Percentiles rank a stretch among this genome's conserved stretches.
These are phyloP conservation scores for Russula dissimulans DNA, from an alignment of 768 basidiomycete genomes.

Conservation along the genomic window DNA sequence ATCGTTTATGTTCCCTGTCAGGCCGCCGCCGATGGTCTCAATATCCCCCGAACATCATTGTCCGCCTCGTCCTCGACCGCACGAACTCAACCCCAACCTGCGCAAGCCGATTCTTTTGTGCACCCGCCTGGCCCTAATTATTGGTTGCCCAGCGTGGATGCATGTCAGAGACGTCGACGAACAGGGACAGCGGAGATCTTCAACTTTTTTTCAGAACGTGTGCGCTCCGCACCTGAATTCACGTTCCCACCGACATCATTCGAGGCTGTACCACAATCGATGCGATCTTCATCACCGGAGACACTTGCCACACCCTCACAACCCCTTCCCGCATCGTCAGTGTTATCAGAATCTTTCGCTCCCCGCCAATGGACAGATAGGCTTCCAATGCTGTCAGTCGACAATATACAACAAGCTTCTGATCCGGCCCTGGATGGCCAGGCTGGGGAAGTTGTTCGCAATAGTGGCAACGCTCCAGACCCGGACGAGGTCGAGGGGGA, in stretches of 20 bases:
- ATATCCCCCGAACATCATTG: slow-evolving; percentile 31
- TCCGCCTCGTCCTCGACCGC: slow-evolving; percentile 25
- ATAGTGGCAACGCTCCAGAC: background rate
- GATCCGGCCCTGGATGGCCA: background rate
- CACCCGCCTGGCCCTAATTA: slow-evolving; percentile 25
- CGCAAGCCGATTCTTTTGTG: slow-evolving; percentile 7
- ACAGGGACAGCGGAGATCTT: background rate
- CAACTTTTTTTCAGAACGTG: slow-evolving; percentile 14
- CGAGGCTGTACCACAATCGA: background rate
- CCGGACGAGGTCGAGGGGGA: slow-evolving; percentile 9
- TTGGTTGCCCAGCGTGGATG: slow-evolving; percentile 20
- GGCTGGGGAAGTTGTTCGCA: background rate
- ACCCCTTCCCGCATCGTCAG: background rate
- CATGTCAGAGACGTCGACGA: slow-evolving; percentile 4
- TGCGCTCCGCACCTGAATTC: slow-evolving; percentile 13
- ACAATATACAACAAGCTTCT: background rate
- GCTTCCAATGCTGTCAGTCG: background rate
- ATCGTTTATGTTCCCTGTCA: slow-evolving; percentile 53
- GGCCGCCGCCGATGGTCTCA: slow-evolving; percentile 43
- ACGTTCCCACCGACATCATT: background rate
- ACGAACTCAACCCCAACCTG: slow-evolving; percentile 27
- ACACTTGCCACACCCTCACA: background rate
- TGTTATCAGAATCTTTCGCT: background rate
- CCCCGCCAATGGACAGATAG: slow-evolving; percentile 5
- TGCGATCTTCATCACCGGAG: background rate